Evolutionary conservation across 495 filamentous ascomycete species (phyloP).

Genomic region (Penicillium pulvis): DNA sequence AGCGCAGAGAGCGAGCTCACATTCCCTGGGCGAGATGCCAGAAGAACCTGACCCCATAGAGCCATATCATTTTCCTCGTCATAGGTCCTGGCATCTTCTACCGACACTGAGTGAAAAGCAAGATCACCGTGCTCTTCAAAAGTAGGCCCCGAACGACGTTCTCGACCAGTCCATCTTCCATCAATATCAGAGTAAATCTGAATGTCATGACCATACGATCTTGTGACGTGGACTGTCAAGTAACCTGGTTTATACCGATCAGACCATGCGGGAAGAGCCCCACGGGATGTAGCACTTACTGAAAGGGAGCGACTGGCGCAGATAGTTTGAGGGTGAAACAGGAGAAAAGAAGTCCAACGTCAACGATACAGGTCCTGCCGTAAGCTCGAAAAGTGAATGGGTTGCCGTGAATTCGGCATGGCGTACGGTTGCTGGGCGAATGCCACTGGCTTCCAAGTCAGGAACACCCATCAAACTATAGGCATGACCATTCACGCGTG

Average conservation of each 20-base stretch:
- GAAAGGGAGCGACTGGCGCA: conserved; percentile 81
- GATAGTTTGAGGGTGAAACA: conserved; percentile 80
- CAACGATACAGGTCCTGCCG: conserved; percentile 42
- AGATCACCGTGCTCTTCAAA: conserved; percentile 32
- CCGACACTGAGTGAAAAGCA: conserved; percentile 33
- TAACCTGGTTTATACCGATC: conserved; percentile 49
- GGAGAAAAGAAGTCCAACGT: conserved; percentile 73
- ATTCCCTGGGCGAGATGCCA: conserved; percentile 30
- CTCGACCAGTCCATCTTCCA: conserved; percentile 49
- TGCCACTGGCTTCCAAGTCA: conserved; percentile 21
- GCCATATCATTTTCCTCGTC: conserved; percentile 48
- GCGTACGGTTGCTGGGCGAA: conserved; percentile 39
- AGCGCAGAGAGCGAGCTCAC: conserved; percentile 32
- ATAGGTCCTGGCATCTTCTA: conserved; percentile 39
- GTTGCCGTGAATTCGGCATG: conserved; percentile 49
- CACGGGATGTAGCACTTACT: conserved; percentile 32
- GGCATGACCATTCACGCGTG: conserved; percentile 46
- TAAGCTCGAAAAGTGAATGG: conserved; percentile 46
- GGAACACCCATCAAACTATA: conserved; percentile 53
- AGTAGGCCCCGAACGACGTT: conserved; percentile 25
- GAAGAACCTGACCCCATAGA: conserved; percentile 44
- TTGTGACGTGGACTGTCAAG: conserved; percentile 62
- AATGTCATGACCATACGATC: conserved; percentile 29
- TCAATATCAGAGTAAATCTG: conserved; percentile 55
- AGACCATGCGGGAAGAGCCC: conserved; percentile 11